Evolutionary conservation across 2,329 filamentous ascomycete genomes (phyloP).

Genomic region (Epichloe gansuensis): DNA sequence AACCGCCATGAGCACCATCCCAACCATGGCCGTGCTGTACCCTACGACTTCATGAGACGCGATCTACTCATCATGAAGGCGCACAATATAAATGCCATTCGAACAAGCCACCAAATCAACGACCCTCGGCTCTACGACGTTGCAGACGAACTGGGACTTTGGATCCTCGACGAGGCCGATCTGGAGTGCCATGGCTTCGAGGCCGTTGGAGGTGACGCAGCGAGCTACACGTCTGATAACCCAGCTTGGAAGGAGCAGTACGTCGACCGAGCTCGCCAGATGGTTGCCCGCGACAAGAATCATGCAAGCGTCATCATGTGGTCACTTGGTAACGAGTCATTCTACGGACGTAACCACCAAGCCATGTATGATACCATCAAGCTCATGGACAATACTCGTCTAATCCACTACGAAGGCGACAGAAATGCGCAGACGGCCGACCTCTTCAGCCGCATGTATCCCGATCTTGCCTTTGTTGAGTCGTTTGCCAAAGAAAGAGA

Average conservation of each 20-base stretch:
- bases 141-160: constrained; percentile 51
- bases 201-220: constrained; percentile 22
- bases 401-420: constrained; percentile 56
- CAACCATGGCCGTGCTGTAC: constrained; percentile 47
- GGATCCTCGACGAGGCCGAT: constrained; percentile 47
- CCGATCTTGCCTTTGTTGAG: constrained; percentile 33
- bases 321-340: constrained; percentile 62
- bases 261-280: constrained; percentile 51
- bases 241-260: constrained; percentile 52
- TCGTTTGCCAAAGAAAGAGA: constrained; percentile 26
- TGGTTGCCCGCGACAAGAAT: constrained; percentile 48
- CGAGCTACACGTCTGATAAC: constrained; percentile 43
- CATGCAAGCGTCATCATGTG: constrained; percentile 57
- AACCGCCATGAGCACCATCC: constrained; percentile 63
- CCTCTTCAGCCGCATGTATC: constrained; percentile 56
- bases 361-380: constrained; percentile 57
- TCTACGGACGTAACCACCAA: constrained; percentile 55
- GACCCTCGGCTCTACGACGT: constrained; percentile 49
- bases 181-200: constrained; percentile 42
- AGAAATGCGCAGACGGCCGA: constrained; percentile 45
- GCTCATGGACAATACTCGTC: constrained; percentile 40
- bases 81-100: constrained; percentile 58
- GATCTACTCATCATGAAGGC: constrained; percentile 56
- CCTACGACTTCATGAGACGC: constrained; percentile 44
- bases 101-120: constrained; percentile 55